phyloP scores from a whole-genome alignment of 1,284 basidiomycete species.

The Meira nashicola region DNA sequence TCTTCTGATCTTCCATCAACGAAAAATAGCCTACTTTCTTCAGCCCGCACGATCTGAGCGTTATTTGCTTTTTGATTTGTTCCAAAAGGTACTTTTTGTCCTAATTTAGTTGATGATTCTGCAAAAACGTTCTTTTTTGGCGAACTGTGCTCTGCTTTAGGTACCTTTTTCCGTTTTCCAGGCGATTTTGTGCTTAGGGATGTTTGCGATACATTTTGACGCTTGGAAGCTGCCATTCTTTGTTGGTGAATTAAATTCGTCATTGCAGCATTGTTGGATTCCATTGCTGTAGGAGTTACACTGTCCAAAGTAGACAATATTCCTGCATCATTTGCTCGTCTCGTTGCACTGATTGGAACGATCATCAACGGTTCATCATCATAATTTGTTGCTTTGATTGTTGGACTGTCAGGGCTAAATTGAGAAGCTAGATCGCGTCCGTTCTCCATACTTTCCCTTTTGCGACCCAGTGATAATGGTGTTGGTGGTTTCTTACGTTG shows the following conservation, averaged over 20 bases:
- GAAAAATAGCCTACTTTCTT: too few relatives aligned
- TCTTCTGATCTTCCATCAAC: too few relatives aligned
- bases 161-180: not conserved
- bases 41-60: constrained; percentile 1
- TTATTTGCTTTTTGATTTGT: constrained; percentile 1
- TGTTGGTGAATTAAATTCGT: not conserved
- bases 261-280: not conserved
- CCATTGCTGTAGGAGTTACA: not conserved
- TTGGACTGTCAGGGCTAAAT: constrained; percentile 29
- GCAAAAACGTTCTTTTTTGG: too few relatives aligned
- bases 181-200: not conserved
- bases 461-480: constrained; percentile 19
- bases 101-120: too few relatives aligned
- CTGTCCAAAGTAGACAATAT: not conserved
- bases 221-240: constrained; percentile 1
- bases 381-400: constrained; percentile 4
- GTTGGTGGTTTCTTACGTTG: constrained; percentile 32
- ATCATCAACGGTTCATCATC: constrained; percentile 18
- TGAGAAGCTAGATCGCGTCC: constrained; percentile 19
- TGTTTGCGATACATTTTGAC: not conserved
- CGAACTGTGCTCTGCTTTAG: not conserved
- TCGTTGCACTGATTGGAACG: constrained; percentile 30
- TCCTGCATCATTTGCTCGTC: constrained; percentile 20
- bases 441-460: constrained; percentile 5
- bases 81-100: not conserved